phyloP scores from a whole-genome alignment of 2,329 filamentous ascomycete genomes.

The Teratosphaeria pseudoeucalypti region DNA sequence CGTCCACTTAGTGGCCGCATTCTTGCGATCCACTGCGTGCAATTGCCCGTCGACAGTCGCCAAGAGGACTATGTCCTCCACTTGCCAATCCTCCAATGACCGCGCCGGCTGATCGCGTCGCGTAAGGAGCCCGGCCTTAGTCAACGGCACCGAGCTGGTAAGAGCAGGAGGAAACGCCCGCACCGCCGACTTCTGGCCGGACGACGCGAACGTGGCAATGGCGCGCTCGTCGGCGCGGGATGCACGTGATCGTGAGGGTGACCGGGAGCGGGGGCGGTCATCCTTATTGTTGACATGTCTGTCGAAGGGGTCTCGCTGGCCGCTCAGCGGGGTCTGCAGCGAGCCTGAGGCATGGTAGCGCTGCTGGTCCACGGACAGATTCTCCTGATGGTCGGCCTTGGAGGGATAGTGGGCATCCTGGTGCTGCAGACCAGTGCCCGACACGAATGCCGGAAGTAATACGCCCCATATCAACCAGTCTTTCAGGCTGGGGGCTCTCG shows the following conservation, averaged over 20 bases:
- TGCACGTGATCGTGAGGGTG: conserved; percentile 15
- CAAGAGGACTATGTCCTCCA: conserved; percentile 99
- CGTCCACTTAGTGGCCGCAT: conserved; percentile 75
- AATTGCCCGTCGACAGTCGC: conserved; percentile 98
- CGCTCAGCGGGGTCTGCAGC: conserved; percentile 17
- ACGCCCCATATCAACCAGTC: conserved; percentile 3
- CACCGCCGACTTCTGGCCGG: conserved; percentile 60
- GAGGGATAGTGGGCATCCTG: conserved; percentile 1
- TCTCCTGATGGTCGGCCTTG: background rate
- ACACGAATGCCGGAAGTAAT: background rate
- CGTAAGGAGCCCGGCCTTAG: conserved; percentile 54
- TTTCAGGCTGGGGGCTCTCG: conserved; percentile 1
- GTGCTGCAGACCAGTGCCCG: conserved; percentile 2
- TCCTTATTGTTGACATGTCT: conserved; percentile 8
- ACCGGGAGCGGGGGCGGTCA: conserved; percentile 6
- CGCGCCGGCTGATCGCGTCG: conserved; percentile 69
- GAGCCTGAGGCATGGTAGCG: conserved; percentile 13
- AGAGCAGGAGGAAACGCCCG: conserved; percentile 69
- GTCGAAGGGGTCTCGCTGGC: conserved; percentile 17
- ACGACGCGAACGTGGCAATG: conserved; percentile 96
- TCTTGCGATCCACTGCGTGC: conserved; percentile 80
- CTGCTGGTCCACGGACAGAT: conserved; percentile 2
- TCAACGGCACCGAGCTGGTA: conserved; percentile 20
- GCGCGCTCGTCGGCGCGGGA: conserved; percentile 65
- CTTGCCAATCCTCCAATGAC: conserved; percentile 98